Evolutionary conservation across 306 rosid species (phyloP).

Genomic region (Quercus suber): DNA sequence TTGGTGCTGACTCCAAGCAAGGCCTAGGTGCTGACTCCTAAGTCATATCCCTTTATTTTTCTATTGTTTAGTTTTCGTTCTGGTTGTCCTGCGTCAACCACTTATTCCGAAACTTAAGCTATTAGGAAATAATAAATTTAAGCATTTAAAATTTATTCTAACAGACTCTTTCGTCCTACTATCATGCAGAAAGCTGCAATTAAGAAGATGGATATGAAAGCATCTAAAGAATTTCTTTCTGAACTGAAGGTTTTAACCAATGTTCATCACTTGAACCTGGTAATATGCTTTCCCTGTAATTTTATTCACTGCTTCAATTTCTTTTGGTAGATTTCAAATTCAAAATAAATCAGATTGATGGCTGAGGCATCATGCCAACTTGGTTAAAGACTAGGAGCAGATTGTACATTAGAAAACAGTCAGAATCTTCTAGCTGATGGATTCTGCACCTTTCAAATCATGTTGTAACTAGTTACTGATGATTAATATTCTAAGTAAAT

Average conservation of each 20-base stretch:
- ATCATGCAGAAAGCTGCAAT: constrained; percentile 60
- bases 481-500: background rate
- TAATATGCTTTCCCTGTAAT: constrained; percentile 24
- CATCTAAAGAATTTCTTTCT: constrained; percentile 67
- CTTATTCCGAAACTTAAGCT: too few species aligned
- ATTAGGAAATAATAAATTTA: too few species aligned
- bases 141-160: too few species aligned
- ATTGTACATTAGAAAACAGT: background rate
- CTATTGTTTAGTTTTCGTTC: too few species aligned
- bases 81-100: too few species aligned
- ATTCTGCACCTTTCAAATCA: background rate
- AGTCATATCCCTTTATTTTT: too few species aligned
- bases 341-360: background rate
- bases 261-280: constrained; percentile 85
- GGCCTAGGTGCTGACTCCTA: too few species aligned
- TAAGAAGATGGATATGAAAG: constrained; percentile 81
- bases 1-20: too few species aligned
- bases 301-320: background rate
- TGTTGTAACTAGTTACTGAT: background rate
- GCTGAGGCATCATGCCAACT: background rate
- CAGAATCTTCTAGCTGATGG: background rate
- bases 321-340: background rate
- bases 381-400: background rate
- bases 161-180: constrained; percentile 1
- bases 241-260: constrained; percentile 69